Conservation (phyloP, 495 filamentous ascomycete species). For the Margaritispora aquatica region DNA sequence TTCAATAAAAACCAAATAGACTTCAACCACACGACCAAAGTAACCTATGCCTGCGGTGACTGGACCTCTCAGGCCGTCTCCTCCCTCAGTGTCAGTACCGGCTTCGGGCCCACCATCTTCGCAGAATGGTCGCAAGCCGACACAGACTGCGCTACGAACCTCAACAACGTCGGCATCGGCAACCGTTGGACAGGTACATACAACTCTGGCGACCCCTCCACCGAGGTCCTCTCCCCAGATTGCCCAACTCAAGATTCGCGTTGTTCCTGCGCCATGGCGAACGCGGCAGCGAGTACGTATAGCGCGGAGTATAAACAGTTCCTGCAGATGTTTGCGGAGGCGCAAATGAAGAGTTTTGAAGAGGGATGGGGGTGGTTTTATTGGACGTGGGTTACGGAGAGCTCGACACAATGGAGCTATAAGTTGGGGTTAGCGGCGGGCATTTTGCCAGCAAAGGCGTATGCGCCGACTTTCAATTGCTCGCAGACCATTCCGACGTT, state of each 20-base stretch:
- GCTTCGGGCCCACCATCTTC: constrained; percentile 94
- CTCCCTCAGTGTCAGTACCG: constrained; percentile 64
- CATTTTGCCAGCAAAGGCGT: constrained; percentile 75
- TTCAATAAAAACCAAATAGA: constrained; percentile 75
- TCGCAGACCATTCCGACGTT: constrained; percentile 63
- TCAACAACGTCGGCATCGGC: constrained; percentile 87
- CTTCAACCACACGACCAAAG: constrained; percentile 65
- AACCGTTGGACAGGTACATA: constrained; percentile 85
- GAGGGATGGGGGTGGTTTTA: constrained; percentile 96
- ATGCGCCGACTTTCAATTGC: constrained; percentile 71
- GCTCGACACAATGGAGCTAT: constrained; percentile 89
- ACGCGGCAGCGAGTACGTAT: constrained; percentile 64
- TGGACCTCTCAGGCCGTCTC: constrained; percentile 74
- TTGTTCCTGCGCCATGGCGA: constrained; percentile 73
- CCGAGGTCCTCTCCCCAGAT: constrained; percentile 50
- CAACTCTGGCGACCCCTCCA: constrained; percentile 47
- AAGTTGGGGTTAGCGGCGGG: constrained; percentile 77
- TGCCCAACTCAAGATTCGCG: constrained; percentile 58
- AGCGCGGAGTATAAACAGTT: constrained; percentile 74
- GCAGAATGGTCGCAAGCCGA: constrained; percentile 99
- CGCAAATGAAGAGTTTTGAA: constrained; percentile 91
- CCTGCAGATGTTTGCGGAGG: constrained; percentile 83
- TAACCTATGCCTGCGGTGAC: constrained; percentile 76
- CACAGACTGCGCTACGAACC: constrained; percentile 82
- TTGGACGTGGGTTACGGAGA: constrained; percentile 87